phyloP scores from a whole-genome alignment of 768 basidiomycete species.

The Mrakia frigida region DNA sequence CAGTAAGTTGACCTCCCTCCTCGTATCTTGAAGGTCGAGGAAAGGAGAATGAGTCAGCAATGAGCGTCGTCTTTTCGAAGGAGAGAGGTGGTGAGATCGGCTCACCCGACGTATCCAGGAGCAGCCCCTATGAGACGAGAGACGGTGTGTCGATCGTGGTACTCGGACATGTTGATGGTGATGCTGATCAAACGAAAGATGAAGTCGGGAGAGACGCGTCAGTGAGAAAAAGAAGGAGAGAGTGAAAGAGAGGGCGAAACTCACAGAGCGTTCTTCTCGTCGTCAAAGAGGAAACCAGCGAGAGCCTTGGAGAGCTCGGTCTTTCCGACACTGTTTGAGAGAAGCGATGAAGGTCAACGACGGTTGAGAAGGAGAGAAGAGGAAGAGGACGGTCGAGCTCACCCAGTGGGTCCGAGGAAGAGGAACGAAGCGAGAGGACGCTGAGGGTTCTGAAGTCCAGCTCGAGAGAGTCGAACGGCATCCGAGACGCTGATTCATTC shows the following conservation, averaged over 20 bases:
- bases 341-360: constrained; percentile 34
- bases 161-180: constrained; percentile 92
- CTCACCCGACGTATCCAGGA: constrained; percentile 76
- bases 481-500: constrained; percentile 56
- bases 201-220: neutral
- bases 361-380: neutral
- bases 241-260: constrained; percentile 36
- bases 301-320: constrained; percentile 86
- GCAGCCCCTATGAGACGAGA: constrained; percentile 86
- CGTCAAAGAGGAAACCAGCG: constrained; percentile 81
- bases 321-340: constrained; percentile 50
- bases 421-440: constrained; percentile 89
- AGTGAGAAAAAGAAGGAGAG: neutral
- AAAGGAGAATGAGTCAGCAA: too few species aligned
- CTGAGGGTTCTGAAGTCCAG: constrained; percentile 81
- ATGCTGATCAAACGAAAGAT: constrained; percentile 51
- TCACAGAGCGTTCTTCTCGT: constrained; percentile 77
- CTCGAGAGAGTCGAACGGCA: constrained; percentile 85
- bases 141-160: constrained; percentile 85
- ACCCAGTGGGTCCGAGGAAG: constrained; percentile 82
- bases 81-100: neutral
- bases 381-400: constrained; percentile 48
- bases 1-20: constrained; percentile 70
- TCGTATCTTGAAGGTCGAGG: constrained; percentile 12
- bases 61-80: neutral